Conservation (phyloP, 306 rosid genomes). For the Corylus americana region DNA sequence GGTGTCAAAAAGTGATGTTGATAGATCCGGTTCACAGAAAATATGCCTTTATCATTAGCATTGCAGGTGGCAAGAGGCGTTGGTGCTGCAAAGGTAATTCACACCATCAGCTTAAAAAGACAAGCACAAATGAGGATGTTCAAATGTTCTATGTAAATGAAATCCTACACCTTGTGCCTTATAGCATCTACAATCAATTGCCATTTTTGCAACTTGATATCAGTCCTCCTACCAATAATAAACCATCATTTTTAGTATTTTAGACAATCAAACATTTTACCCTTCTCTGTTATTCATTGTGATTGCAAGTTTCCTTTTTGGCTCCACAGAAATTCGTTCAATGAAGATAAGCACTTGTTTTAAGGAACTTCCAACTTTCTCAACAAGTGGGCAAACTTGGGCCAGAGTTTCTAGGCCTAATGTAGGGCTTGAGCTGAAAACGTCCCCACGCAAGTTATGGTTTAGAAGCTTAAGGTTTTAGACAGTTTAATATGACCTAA, state of each 20-base stretch:
- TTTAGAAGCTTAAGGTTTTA: slow-evolving; percentile 7
- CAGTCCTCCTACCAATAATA: background rate
- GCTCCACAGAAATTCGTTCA: background rate
- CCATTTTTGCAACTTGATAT: slow-evolving; percentile 13
- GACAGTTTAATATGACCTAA: background rate
- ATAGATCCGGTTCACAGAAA: slow-evolving; percentile 31
- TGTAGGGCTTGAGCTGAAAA: background rate
- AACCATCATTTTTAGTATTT: background rate
- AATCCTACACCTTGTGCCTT: slow-evolving; percentile 16
- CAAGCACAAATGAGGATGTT: slow-evolving; percentile 8
- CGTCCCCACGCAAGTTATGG: background rate
- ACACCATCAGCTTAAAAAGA: slow-evolving; percentile 24
- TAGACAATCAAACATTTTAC: background rate
- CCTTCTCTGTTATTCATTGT: background rate
- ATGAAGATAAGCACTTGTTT: background rate
- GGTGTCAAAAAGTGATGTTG: slow-evolving; percentile 29
- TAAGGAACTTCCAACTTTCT: slow-evolving; percentile 5
- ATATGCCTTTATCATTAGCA: slow-evolving; percentile 29
- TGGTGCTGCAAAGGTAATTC: slow-evolving; percentile 62
- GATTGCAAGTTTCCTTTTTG: background rate
- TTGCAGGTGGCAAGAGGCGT: slow-evolving; percentile 34
- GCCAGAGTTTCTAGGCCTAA: background rate
- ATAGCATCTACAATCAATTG: background rate
- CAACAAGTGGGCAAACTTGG: background rate
- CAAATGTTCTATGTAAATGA: slow-evolving; percentile 19